Conservation (phyloP, 23 red algal genomes). For the Pyropia haitanensis region DNA sequence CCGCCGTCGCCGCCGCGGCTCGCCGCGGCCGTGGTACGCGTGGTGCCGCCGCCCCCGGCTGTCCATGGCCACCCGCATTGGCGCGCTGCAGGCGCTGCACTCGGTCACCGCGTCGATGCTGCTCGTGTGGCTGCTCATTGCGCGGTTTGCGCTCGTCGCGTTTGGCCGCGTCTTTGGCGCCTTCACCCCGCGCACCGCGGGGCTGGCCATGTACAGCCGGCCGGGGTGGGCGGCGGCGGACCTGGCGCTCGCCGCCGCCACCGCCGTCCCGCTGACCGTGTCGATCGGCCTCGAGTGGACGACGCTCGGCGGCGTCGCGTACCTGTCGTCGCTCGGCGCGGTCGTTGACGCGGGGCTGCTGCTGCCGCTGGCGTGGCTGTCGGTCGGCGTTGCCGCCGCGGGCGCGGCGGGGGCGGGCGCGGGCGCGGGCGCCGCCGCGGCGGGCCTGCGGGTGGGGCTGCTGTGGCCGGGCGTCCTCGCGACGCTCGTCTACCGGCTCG, state of each 20-base stretch:
- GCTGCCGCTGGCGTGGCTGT: slow-evolving; percentile 30
- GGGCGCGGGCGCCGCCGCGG: slow-evolving; percentile 13
- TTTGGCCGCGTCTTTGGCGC: slow-evolving; percentile 17
- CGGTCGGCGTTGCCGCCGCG: not conserved
- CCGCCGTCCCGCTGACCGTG: slow-evolving; percentile 25
- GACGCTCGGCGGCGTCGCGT: no score
- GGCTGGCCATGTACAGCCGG: slow-evolving; percentile 34
- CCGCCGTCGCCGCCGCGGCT: no score
- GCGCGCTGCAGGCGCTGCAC: slow-evolving; percentile 15
- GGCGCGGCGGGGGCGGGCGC: not conserved
- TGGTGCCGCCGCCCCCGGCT: no score
- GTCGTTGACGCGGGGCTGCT: slow-evolving; percentile 51
- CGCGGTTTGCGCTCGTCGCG: slow-evolving; percentile 33
- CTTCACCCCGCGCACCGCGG: slow-evolving; percentile 16
- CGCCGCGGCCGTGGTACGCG: no score
- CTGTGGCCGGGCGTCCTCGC: slow-evolving; percentile 50
- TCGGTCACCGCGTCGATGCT: slow-evolving; percentile 50
- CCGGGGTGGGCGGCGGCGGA: slow-evolving; percentile 14
- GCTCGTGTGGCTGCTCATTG: slow-evolving; percentile 40
- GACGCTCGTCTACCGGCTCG: slow-evolving; percentile 43
- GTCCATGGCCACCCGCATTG: no score
- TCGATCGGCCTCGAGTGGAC: slow-evolving; percentile 9
- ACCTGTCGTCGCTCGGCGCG: slow-evolving; percentile 10
- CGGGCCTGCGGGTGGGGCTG: slow-evolving; percentile 21
- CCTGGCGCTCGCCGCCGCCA: slow-evolving; percentile 11